phyloP scores from a whole-genome alignment of 73 alveolate genomes.

The Tetrahymena malaccensis region DNA sequence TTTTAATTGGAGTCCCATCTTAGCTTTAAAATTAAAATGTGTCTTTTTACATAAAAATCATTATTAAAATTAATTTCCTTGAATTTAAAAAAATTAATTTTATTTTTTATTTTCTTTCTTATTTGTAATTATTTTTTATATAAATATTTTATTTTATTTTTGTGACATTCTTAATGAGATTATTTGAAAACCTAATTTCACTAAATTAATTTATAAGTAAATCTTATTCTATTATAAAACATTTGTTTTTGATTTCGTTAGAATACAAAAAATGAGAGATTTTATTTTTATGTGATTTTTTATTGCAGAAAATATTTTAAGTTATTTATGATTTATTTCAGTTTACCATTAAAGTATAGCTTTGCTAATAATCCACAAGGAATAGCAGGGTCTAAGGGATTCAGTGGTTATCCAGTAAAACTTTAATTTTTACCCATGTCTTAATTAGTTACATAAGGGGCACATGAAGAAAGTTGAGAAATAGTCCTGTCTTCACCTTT shows the following conservation, averaged over 20 bases:
- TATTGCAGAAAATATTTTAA: neutral
- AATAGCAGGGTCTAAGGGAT: constrained; percentile 51
- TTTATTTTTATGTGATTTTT: neutral
- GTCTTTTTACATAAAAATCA: constrained; percentile 10
- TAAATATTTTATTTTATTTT: too few species aligned
- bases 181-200: too few species aligned
- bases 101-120: too few species aligned
- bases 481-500: constrained; percentile 3
- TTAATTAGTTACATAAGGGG: constrained; percentile 11
- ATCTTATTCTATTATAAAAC: too few species aligned
- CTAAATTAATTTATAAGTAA: too few species aligned
- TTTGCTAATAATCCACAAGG: constrained; percentile 86
- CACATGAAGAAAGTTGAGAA: neutral
- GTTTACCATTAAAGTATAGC: constrained; percentile 54
- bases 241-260: too few species aligned
- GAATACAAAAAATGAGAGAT: too few species aligned
- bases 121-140: too few species aligned
- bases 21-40: constrained; percentile 27
- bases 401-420: constrained; percentile 32
- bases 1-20: constrained; percentile 27
- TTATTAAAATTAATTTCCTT: too few species aligned
- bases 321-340: neutral
- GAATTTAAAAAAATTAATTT: too few species aligned
- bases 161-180: too few species aligned
- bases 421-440: constrained; percentile 9